Evolutionary conservation across 768 basidiomycete species (phyloP).

Genomic region (Asterophora parasitica): DNA sequence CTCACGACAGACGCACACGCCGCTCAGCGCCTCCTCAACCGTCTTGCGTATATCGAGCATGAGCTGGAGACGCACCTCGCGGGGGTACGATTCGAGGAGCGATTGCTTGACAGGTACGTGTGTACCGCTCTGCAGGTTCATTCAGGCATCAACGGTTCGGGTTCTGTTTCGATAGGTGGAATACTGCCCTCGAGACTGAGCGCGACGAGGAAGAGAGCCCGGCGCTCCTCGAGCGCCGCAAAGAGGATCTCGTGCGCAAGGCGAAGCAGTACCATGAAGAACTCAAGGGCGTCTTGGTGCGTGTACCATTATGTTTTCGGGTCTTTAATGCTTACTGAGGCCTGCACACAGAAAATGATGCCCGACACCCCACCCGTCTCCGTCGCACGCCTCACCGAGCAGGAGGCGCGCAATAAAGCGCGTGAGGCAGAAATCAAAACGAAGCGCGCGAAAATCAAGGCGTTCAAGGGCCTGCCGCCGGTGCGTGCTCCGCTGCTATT

Average conservation of each 20-base stretch:
- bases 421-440: slow-evolving; percentile 35
- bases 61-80: slow-evolving; percentile 33
- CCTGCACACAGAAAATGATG: slow-evolving; percentile 21
- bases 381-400: slow-evolving; percentile 32
- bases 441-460: slow-evolving; percentile 39
- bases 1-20: slow-evolving; percentile 29
- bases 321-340: too few relatives aligned
- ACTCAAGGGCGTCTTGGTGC: slow-evolving; percentile 30
- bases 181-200: slow-evolving; percentile 22
- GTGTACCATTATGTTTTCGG: not conserved
- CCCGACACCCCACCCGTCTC: slow-evolving; percentile 28
- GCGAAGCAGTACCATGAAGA: slow-evolving; percentile 44
- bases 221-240: slow-evolving; percentile 31
- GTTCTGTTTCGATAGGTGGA: slow-evolving; percentile 28
- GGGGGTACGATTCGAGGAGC: slow-evolving; percentile 29
- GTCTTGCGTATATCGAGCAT: slow-evolving; percentile 29
- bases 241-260: slow-evolving; percentile 37
- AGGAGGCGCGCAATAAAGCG: slow-evolving; percentile 33
- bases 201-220: slow-evolving; percentile 22
- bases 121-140: too few relatives aligned
- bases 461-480: slow-evolving; percentile 48
- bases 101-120: slow-evolving; percentile 34
- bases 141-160: too few relatives aligned
- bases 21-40: slow-evolving; percentile 27
- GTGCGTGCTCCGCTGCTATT: slow-evolving; percentile 21